Evolutionary conservation across 139 green algal species (phyloP), one percentile per base, ranked within the genome.

Genomic region (Raphidocelis subcapitata): DNA sequence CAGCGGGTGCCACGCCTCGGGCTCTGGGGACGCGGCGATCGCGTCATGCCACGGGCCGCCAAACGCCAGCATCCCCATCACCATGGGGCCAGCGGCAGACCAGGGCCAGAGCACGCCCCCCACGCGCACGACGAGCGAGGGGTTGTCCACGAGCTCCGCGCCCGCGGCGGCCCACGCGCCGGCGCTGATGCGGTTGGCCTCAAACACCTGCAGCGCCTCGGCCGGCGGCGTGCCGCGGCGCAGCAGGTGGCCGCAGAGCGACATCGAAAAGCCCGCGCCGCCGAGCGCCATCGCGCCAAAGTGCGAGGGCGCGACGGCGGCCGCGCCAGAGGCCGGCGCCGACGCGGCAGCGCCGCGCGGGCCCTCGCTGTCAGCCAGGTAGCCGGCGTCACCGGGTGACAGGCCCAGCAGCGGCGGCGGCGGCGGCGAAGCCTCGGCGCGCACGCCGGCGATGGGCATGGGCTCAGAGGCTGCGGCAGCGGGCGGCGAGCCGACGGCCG

Each of bases 211-310:
- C 35, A 51, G 26, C 5, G 81, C 85, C 69, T 85, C 77, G 26
- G 21, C 47, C 24, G 73, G 57, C n/a, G 66, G 16, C 78, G 86
- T 86, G 21, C 60, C 74, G 1, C 60, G 61, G 8, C 56, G 54
- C 56, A 96, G 69, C 46, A 77, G 56, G 49, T 60, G 29, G 1
- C 79, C 85, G 74, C 88, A 94, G 31, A 91, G 49, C n/a, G 87
- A 92, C 64, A 96, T 62, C 80, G 91, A 72, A 5, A 91, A 47
- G 24, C 72, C 84, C 23, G 33, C 32, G 31, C 57, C 26, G 1
- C 63, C 69, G 1, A 59, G 70, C 3, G 65, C 49, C 32, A 61
- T 28, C 3, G 51, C 59, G 3, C 70, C 70, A 10, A 46, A 62
- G 0, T 56, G 60, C 20, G 70, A 23, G 14, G 29, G 54, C 4